Percentiles rank a stretch among this genome's conserved stretches.
Conservation (phyloP, 352 stramenopile genomes). For the Phytophthora brassicae region DNA sequence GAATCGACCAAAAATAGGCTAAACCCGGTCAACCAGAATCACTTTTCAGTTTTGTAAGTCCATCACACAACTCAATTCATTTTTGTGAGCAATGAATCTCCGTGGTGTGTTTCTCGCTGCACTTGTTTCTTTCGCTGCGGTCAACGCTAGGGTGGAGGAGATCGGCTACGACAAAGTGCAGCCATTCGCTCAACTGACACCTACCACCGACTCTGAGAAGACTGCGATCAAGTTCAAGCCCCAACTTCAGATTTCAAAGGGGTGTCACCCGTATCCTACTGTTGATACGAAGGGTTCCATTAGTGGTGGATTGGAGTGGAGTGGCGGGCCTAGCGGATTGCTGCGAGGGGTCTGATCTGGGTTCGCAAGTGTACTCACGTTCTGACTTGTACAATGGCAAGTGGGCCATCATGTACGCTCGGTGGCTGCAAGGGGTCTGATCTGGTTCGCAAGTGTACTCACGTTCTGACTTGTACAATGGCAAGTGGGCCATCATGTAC, state of each 20-base stretch:
- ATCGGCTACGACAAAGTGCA: conserved; percentile 24
- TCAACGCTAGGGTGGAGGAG: conserved; percentile 13
- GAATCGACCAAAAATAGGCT: too few relatives aligned
- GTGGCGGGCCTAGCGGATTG: too few relatives aligned
- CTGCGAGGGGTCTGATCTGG: conserved; percentile 27
- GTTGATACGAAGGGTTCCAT: conserved; percentile 2
- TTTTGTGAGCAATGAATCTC: conserved; percentile 12
- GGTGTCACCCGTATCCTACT: conserved; percentile 19
- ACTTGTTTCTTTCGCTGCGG: background rate
- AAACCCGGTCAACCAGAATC: too few relatives aligned
- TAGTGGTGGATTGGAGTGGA: conserved; percentile 5
- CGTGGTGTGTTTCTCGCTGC: conserved; percentile 6
- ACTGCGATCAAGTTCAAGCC: conserved; percentile 19
- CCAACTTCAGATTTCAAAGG: conserved; percentile 9
- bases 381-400: conserved; percentile 22
- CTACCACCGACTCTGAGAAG: conserved; percentile 9
- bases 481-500: conserved; percentile 27
- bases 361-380: conserved; percentile 31
- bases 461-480: conserved; percentile 23
- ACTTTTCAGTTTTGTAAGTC: background rate
- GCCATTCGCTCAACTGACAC: conserved; percentile 16
- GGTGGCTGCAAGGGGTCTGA: conserved; percentile 28
- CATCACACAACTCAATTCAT: background rate
- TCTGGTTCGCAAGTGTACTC: conserved; percentile 28
- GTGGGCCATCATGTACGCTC: conserved; percentile 25